Conservation (phyloP, 169 alveolate genomes). For the Plasmodium coatneyi region DNA sequence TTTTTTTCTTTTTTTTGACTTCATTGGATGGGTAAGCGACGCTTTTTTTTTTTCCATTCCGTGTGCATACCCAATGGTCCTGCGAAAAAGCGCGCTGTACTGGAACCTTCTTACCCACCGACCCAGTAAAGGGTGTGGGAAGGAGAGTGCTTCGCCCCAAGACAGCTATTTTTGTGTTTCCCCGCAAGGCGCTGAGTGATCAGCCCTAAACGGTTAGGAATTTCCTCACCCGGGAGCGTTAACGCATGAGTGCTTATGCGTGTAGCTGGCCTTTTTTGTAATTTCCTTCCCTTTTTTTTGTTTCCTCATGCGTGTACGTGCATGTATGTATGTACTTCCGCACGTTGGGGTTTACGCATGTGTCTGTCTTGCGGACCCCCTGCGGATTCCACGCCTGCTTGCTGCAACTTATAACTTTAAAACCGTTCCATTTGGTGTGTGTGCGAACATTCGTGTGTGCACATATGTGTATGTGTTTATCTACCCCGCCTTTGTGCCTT, state of each 20-base stretch:
- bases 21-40: neutral
- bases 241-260: neutral
- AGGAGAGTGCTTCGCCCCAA: neutral
- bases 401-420: neutral
- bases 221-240: neutral
- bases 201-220: neutral
- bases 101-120: neutral
- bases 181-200: neutral
- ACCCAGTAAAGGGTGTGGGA: neutral
- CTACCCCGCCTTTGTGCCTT: neutral
- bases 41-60: neutral
- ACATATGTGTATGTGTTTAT: neutral
- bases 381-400: neutral
- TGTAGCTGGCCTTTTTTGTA: neutral
- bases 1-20: neutral
- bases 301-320: neutral
- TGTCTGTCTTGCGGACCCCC: neutral
- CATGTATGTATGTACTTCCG: neutral
- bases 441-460: neutral
- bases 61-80: neutral
- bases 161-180: neutral
- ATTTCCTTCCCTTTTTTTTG: conserved; percentile 10
- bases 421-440: neutral
- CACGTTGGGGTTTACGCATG: neutral
- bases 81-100: neutral